A percentile compares a stretch with the other conserved stretches of the same genome.
phyloP scores from a whole-genome alignment of 345 rosid species.

The Salix viminalis region DNA sequence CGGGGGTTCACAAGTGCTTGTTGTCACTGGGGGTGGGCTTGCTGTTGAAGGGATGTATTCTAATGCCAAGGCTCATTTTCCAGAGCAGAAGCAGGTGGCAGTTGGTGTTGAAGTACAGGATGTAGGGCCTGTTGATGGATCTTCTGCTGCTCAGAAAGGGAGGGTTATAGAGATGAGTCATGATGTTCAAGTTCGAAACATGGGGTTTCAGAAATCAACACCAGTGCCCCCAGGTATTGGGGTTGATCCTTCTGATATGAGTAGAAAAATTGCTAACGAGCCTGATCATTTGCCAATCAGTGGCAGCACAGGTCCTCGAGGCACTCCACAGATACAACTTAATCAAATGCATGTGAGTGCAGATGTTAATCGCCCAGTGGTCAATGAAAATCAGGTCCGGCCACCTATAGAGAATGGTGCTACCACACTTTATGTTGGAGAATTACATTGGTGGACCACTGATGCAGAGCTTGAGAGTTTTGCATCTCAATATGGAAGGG shows the following conservation, averaged over 20 bases:
- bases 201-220: conserved; percentile 45
- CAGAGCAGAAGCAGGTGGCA: conserved; percentile 29
- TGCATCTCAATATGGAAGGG: conserved; percentile 67
- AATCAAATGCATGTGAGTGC: conserved; percentile 47
- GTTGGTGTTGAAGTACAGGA: conserved; percentile 40
- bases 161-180: conserved; percentile 25
- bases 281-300: conserved; percentile 47
- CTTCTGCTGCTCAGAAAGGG: conserved; percentile 45
- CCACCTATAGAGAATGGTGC: conserved; percentile 64
- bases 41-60: conserved; percentile 46
- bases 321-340: conserved; percentile 42
- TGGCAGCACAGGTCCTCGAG: conserved; percentile 46
- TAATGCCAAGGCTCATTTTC: conserved; percentile 30
- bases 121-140: conserved; percentile 41
- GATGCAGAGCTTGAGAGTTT: conserved; percentile 76
- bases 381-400: conserved; percentile 59
- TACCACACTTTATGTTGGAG: conserved; percentile 68
- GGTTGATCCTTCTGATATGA: conserved; percentile 39
- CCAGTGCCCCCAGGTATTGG: conserved; percentile 34
- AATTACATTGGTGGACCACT: conserved; percentile 90
- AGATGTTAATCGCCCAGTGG: conserved; percentile 12
- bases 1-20: conserved; percentile 35
- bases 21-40: conserved; percentile 35
- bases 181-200: conserved; percentile 45
- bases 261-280: conserved; percentile 43